Base-by-base conservation (phyloP, 2,329 filamentous ascomycete genomes). In the Ascomycota sp. region DNA sequence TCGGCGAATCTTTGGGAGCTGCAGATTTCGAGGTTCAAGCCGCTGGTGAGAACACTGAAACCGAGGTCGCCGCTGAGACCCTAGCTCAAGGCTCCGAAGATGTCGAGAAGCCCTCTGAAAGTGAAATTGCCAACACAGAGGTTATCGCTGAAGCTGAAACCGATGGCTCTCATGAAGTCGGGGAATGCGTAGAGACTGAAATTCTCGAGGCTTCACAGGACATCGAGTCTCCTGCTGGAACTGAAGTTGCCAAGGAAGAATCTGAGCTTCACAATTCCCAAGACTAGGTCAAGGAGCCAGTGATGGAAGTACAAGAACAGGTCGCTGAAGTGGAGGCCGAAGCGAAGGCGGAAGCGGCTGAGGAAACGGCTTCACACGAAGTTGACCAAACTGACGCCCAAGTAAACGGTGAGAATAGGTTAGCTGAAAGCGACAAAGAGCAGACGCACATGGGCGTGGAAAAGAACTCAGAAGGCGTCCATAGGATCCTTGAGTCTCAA, bases 61-160 rank as follows among this genome's bases (percentile, higher is more conserved):
- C 20, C 5, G 20, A 33, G 12, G 17, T 20, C 4, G 29, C 20
- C 13, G 32, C 35, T n/a, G 30, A 30, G 20, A 23, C 15, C 10
- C 13, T 4, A 26, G 10, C 24, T 12, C 4, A 26, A 26, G 24
- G n/a, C 8, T 3, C 24, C n/a, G 9, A n/a, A 26, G 24, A 26
- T 17, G 15, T 17, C 15, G 15, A 17, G 15, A 17, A 17, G 15
- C 15, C 4, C 4, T 17, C 15, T 17, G 4, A 17, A 17, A 17
- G 15, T 17, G 15, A 17, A 17, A 17, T 17, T 4, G 15, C 15
- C 15, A 17, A 17, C 15, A 17, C 15, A 17, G 8, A 26, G 32
- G 7, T 30, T 23, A 20, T 36, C 39, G 23, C 32, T 34, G 13
- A 28, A 31, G 21, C 15, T 17, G 15, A 17, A 17, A 17, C 15